Base-by-base conservation (phyloP, 2,329 filamentous ascomycete species). In the Sarocladiaceae sp. region DNA sequence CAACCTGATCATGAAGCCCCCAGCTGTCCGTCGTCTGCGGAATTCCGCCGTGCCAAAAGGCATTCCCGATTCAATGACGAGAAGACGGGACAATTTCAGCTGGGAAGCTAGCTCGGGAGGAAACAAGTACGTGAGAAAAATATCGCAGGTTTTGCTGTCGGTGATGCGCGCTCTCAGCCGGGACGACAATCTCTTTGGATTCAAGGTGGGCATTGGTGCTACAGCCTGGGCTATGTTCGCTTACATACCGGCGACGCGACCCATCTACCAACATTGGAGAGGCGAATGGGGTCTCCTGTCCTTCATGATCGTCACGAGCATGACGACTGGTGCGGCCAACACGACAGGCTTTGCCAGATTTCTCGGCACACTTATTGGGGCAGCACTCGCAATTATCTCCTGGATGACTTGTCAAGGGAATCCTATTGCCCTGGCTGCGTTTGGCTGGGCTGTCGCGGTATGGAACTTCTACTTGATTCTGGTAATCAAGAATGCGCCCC, bases 301-400 rank as follows among this genome's bases (percentile, higher is more conserved):
- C 0, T 97, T 95, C 69, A 97, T 97, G 91, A 82, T 97, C 58
- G 93, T 98, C 19, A 95, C 90, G 59, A 89, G 87, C 29, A 97
- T 96, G 89, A 98, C 91, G 0, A 91, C 96, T 18, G 93, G 93
- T 21, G 89, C 93, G 6, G 88, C 89, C 19, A 98, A 97, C 62
- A 95, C 91, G 2, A 96, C 91, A 0, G 90, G 89, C 3, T 81
- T 82, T 57, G 82, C 90, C 40, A 82, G 93, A 53, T 91, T 97
- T 58, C 71, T 88, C 7, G 93, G 91, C 46, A 98, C 91, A 1
- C 73, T 88, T 26, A 72, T 94, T 29, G 93, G 93, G 15, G 89
- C 88, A 6, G 59, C 75, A 1, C 83, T 83, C 50, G 87, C 91
- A 0, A 74, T 90, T 24, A 52, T 85, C 10, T 80, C 85, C 37